Conservation (phyloP, 2,329 filamentous ascomycete genomes). For the Botrytis galanthina region DNA sequence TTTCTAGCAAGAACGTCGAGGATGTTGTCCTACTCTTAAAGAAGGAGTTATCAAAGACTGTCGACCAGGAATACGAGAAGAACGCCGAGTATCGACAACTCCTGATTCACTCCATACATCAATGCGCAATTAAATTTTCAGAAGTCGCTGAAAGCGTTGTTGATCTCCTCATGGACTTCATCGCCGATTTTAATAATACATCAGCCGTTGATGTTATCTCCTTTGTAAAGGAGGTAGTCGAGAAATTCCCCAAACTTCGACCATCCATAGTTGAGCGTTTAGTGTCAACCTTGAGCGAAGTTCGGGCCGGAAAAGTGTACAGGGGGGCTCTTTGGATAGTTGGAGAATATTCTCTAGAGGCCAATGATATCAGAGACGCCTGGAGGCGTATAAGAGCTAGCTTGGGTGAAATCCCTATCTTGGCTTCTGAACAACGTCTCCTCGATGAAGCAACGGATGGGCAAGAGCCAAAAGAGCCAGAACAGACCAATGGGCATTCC, state of each 20-base stretch:
- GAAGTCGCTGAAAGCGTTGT: slow-evolving; percentile 97
- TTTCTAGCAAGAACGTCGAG: slow-evolving; percentile 97
- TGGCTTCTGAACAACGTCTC: slow-evolving; percentile 89
- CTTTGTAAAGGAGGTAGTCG: slow-evolving; percentile 98
- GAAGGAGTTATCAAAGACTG: slow-evolving; percentile 96
- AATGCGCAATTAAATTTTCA: slow-evolving; percentile 98
- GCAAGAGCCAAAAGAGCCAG: slow-evolving; percentile 59
- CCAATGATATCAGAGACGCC: slow-evolving; percentile 89
- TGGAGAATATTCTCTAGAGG: slow-evolving; percentile 92
- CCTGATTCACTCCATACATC: slow-evolving; percentile 94
- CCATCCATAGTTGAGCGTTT: slow-evolving; percentile 83
- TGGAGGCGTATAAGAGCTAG: slow-evolving; percentile 96
- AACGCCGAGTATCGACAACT: slow-evolving; percentile 93
- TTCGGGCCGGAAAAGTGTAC: slow-evolving; percentile 95
- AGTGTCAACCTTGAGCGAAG: slow-evolving; percentile 86
- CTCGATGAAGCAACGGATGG: slow-evolving; percentile 78
- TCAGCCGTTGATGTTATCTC: slow-evolving; percentile 97
- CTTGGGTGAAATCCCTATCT: slow-evolving; percentile 92
- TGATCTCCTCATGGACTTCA: slow-evolving; percentile 97
- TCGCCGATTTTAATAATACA: slow-evolving; percentile 95
- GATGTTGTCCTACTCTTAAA: slow-evolving; percentile 95
- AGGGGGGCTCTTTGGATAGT: slow-evolving; percentile 96
- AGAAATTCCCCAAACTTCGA: slow-evolving; percentile 91
- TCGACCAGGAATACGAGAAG: slow-evolving; percentile 98
- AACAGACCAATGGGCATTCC: slow-evolving; percentile 75